Base-by-base conservation (phyloP, 2,329 filamentous ascomycete species). In the Dothideomycetes sp. region DNA sequence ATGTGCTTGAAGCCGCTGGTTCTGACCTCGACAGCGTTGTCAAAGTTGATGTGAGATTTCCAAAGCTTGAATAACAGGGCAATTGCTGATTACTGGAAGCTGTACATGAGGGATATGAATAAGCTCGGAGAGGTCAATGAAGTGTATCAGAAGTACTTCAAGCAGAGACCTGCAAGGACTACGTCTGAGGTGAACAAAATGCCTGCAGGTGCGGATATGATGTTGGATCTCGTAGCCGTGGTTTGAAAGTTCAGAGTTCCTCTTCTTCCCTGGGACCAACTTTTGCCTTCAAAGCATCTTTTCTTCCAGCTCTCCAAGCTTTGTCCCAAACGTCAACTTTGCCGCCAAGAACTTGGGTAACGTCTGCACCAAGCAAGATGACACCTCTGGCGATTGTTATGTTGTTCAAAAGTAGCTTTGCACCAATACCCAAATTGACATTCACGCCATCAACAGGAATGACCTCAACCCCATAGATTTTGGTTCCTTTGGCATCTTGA, bases 261-360 rank as follows among this genome's bases (percentile, higher is more conserved):
- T 44, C 19, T 40, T 27, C 45, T 44, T 53, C 6, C 51, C 35
- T 27, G 4, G 42, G 35, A 25, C 55, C 53, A 31, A 54, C 55
- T 36, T 53, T 55, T 30, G 74, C 72, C 55, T 76, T 78, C 45
- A 96, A 60, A 48, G 76, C 73, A 34, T 70, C 71, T 59, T 94
- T 79, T 48, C 84, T 72, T 2, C 76, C 77, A 11, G 79, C 76
- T 33, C 71, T 70, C 89, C 89, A 96, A 6, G 70, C 70, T 55
- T 76, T 80, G 55, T 96, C 84, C 70, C 87, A 76, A 0, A 67
- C 68, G 41, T 95, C 87, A 31, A 96, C 73, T 64, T 84, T 93
- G 0, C 91, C 91, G 2, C 91, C 91, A n/a, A 95, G 62, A 2
- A 94, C 56, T n/a, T 74, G 70, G 40, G 78, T 80, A 43, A 61